phyloP scores from a whole-genome alignment of 129 eudicot genomes.

The Flaveria linearis region DNA sequence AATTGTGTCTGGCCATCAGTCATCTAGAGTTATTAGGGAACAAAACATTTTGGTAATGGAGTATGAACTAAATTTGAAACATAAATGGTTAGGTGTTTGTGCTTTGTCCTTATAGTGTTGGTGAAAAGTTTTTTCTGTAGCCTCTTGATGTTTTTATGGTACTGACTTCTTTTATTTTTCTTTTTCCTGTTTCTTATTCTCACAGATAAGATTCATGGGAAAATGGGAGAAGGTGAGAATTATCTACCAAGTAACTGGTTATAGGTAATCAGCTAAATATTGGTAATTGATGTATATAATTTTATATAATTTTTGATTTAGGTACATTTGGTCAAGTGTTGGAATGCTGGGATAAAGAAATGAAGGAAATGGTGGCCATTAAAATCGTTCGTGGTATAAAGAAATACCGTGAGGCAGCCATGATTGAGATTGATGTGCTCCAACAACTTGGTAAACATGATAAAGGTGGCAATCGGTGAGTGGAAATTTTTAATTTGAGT shows the following conservation, averaged over 20 bases:
- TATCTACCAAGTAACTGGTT: background rate
- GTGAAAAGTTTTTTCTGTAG: background rate
- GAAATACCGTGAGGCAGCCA: constrained; percentile 81
- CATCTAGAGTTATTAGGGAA: constrained; percentile 1
- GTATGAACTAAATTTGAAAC: background rate
- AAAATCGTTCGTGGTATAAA: constrained; percentile 76
- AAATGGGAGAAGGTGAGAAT: constrained; percentile 76
- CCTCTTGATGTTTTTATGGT: background rate
- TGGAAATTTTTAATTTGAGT: constrained; percentile 45
- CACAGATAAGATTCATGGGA: constrained; percentile 68
- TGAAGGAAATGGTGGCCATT: constrained; percentile 72
- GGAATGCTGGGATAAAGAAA: constrained; percentile 77
- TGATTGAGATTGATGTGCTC: constrained; percentile 70
- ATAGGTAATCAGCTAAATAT: background rate
- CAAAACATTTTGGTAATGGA: background rate
- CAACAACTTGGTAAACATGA: constrained; percentile 83
- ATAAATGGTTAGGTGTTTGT: background rate
- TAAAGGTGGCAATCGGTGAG: constrained; percentile 78
- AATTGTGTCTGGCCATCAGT: background rate
- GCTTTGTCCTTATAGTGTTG: constrained; percentile 2
- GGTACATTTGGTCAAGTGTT: constrained; percentile 80
- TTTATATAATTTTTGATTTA: constrained; percentile 16
- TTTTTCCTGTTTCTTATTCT: constrained; percentile 7
- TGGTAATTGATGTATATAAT: background rate
- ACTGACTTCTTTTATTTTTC: constrained; percentile 12